A percentile compares a stretch with the other conserved stretches of the same genome.
Conservation (phyloP, 1,284 basidiomycete genomes). For the Apiotrichum laibachii region DNA sequence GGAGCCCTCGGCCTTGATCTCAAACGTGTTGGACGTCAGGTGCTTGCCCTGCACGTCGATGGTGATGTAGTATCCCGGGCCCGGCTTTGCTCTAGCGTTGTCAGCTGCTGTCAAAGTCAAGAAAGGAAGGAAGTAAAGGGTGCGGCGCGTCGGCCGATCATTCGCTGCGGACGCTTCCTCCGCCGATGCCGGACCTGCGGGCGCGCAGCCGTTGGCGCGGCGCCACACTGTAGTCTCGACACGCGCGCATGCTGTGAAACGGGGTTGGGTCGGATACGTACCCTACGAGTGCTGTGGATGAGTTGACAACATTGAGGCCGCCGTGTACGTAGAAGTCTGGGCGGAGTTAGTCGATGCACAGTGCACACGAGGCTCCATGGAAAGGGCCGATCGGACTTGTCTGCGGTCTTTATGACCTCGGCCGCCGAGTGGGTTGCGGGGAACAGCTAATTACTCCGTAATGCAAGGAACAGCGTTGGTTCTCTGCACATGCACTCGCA, state of each 20-base stretch:
- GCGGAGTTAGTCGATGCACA: not conserved
- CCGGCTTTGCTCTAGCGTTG: not conserved
- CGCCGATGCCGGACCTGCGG: too few species aligned
- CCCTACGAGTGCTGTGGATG: not conserved
- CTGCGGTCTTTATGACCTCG: too few species aligned
- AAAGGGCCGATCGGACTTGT: not conserved
- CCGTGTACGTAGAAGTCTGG: not conserved
- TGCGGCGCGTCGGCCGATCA: too few species aligned
- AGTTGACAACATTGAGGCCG: not conserved
- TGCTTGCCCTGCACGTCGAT: slow-evolving; percentile 1
- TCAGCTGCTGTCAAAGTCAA: not conserved
- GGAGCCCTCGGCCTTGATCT: not conserved
- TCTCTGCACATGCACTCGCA: not conserved
- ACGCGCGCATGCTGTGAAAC: too few species aligned
- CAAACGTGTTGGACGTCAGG: not conserved
- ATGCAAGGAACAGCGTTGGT: too few species aligned
- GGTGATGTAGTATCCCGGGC: not conserved
- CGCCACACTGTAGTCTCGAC: not conserved
- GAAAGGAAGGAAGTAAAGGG: not conserved
- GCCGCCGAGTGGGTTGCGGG: too few species aligned
- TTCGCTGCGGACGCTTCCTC: too few species aligned
- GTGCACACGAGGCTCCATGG: not conserved
- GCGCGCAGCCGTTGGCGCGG: too few species aligned
- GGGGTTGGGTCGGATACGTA: not conserved
- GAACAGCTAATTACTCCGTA: too few species aligned